A percentile compares a stretch with the other conserved stretches of the same genome.
Evolutionary conservation across 805 yeast species (phyloP).

Genomic region (Metschnikowia anglica): DNA sequence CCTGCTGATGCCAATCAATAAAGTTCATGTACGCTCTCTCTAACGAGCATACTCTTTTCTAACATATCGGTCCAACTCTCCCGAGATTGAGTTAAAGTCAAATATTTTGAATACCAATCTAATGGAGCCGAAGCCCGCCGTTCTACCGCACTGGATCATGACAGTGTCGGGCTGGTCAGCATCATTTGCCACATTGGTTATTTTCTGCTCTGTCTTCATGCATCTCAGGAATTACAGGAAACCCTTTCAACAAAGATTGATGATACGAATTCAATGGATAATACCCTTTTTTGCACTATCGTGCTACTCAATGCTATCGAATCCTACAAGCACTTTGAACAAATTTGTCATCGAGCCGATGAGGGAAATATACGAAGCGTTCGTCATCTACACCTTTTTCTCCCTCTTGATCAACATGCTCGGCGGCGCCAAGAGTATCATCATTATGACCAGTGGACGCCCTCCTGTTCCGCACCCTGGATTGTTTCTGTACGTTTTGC

Average conservation of each 20-base stretch:
- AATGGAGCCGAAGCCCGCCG: constrained; percentile 5
- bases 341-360: constrained; percentile 62
- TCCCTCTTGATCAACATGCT: constrained; percentile 75
- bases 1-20: neutral
- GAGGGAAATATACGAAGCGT: constrained; percentile 91
- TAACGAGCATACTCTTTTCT: neutral
- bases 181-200: constrained; percentile 25
- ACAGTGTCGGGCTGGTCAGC: constrained; percentile 23
- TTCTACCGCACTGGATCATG: constrained; percentile 24
- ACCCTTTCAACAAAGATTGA: constrained; percentile 83
- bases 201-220: constrained; percentile 26
- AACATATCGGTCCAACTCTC: neutral
- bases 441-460: constrained; percentile 67
- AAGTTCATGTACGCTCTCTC: neutral
- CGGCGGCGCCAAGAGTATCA: constrained; percentile 90
- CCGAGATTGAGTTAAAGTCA: neutral
- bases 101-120: too few species aligned
- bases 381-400: constrained; percentile 91
- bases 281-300: constrained; percentile 79
- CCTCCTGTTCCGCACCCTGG: constrained; percentile 69
- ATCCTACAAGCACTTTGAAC: constrained; percentile 42
- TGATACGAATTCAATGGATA: constrained; percentile 76
- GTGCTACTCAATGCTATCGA: constrained; percentile 57
- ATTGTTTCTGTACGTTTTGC: constrained; percentile 47
- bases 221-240: constrained; percentile 70